Evolutionary conservation across 352 stramenopile genomes (phyloP), one percentile per base, ranked within the genome.

Genomic region (Globisporangium barbulae): DNA sequence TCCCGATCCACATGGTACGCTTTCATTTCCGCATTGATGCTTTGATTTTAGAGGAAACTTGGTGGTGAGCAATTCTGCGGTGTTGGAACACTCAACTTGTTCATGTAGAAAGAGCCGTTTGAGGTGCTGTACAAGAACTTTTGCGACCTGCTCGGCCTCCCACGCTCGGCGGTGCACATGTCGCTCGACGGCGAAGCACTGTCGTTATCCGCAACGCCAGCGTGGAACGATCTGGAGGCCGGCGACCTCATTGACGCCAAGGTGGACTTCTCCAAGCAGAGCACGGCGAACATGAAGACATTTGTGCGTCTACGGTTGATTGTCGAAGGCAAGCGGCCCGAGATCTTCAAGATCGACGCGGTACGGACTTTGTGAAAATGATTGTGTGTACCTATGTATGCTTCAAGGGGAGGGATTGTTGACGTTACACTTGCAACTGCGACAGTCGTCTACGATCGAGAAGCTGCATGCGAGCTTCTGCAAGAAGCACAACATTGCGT

Each of bases 241-340:
- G 79, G 74, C 30, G 79, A 92, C 52, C 49, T 92, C 10, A 83
- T 92, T 41, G 83, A 92, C 56, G 81, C 83, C 17, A 89, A 88
- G 39, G 83, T 90, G 37, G 79, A 92, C 53, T 92, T 90, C 41
- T 76, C 79, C 0, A 65, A 82, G 63, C 77, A 86, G 39, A 71
- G 56, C 31, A 62, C 74, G 37, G 54, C 68, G 4, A 64, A 76
- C n/a, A 83, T 84, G 55, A 89, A 88, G 53, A 73, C 55, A 0
- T 84, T 85, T 55, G 35, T 92, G 28, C 81, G 81, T 5, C 54
- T 92, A 33, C 70, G 73, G 2, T 68, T 92, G 6, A 60, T 90
- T 3, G 70, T 87, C 21, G 76, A 84, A 44, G 76, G 78, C 31
- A 76, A 70, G 57, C 75, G 75, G 13, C 75, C 81, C 0, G 83